Evolutionary conservation across 106 monocot genomes (phyloP), one percentile per base, ranked within the genome.

Genomic region (Platanthera zijinensis): DNA sequence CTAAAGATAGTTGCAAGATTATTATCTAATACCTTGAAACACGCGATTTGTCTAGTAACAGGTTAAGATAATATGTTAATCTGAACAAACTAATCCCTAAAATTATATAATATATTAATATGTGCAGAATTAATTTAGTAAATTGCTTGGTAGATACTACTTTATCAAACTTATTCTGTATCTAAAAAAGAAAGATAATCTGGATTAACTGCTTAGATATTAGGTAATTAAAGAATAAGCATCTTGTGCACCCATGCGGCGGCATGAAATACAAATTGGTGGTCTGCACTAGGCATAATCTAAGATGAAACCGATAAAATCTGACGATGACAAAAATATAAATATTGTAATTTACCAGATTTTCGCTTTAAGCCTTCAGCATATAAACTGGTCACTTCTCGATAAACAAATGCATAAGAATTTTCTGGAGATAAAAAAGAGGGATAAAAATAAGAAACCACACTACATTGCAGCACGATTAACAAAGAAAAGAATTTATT

Each of bases 341-440:
- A 70, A 6, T 7, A 17, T 70, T 48, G 17, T 47, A 45, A 8
- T 68, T 82, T 83, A 89, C 99, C 99, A 87, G 90, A 83, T 72
- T 88, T 89, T 78, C 99, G 89, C 78, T 99, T 99, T 62, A 82
- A 52, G 54, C 32, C 52, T 71, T 78, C 17, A 78, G 78, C 88
- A 77, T 57, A 56, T 22, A 78, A 73, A 48, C 74, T 77, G 76
- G 28, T 75, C 52, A 99, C 88, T 82, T 99, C 92, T 72, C 94
- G 89, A 80, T 92, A 99, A 28, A 99, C 99, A 94, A 94, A 99
- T 77, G 88, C 91, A 86, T 83, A 99, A 70, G 92, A 81, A 57
- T 70, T 85, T 50, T 85, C 99, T 99, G 80, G 25, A 75, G 74
- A 50, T 19, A n/a, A 72, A 51, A 61, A 72, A 50, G 21, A 72